These are phyloP conservation scores for Quercus wislizeni DNA, from an alignment of 306 rosid genomes.

Conservation along the genomic window DNA sequence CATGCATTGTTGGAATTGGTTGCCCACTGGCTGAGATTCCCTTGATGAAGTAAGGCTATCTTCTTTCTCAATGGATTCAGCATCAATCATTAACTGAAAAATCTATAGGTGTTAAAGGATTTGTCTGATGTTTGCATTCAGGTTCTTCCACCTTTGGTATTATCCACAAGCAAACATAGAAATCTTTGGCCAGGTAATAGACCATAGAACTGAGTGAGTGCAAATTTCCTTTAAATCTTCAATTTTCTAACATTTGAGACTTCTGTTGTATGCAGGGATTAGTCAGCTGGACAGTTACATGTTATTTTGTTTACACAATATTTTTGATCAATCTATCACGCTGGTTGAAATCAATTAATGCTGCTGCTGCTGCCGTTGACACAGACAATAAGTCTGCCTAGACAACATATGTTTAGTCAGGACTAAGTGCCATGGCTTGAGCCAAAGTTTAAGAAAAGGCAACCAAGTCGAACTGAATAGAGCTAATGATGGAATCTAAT, in stretches of 20 bases:
- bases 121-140: conserved; percentile 1
- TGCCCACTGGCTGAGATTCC: conserved; percentile 53
- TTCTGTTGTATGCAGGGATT: conserved; percentile 34
- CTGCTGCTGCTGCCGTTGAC: background rate
- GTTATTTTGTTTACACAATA: conserved; percentile 46
- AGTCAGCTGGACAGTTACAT: conserved; percentile 52
- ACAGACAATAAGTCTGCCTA: conserved; percentile 4
- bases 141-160: conserved; percentile 54
- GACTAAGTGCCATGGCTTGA: background rate
- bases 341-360: conserved; percentile 31
- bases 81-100: background rate
- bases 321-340: conserved; percentile 38
- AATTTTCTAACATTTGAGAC: background rate
- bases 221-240: background rate
- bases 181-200: conserved; percentile 45
- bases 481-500: background rate
- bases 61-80: background rate
- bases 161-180: conserved; percentile 47
- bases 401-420: background rate
- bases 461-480: background rate
- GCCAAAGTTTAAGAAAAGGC: background rate
- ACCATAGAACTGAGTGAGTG: background rate
- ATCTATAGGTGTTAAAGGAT: background rate
- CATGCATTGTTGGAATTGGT: conserved; percentile 61
- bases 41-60: conserved; percentile 41